phyloP scores from a whole-genome alignment of 2,329 filamentous ascomycete species.

The Aspergillus candidus region DNA sequence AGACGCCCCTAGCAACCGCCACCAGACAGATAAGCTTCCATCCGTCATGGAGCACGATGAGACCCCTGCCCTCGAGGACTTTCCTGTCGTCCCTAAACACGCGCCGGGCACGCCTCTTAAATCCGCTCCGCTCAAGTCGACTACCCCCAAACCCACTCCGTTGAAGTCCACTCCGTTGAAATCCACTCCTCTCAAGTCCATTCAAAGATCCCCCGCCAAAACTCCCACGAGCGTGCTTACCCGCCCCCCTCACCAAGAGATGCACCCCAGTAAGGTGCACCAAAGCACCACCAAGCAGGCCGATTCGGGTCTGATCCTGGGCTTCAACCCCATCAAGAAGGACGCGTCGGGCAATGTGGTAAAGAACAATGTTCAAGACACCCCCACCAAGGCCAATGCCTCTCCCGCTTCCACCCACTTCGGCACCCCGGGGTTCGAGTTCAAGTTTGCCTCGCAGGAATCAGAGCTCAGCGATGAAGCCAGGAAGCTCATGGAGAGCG shows the following conservation, averaged over 20 bases:
- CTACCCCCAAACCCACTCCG: too few relatives aligned
- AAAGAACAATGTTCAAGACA: slow-evolving; percentile 29
- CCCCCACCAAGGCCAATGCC: slow-evolving; percentile 38
- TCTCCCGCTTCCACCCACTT: slow-evolving; percentile 30
- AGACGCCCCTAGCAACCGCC: slow-evolving; percentile 5
- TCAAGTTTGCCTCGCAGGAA: slow-evolving; percentile 41
- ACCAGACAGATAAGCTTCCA: slow-evolving; percentile 29
- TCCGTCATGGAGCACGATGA: slow-evolving; percentile 46
- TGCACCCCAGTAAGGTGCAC: slow-evolving; percentile 84
- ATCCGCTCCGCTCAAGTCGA: slow-evolving; percentile 7
- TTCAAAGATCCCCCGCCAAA: slow-evolving; percentile 17
- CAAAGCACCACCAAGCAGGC: slow-evolving; percentile 66
- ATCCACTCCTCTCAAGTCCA: neutral
- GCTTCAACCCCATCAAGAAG: slow-evolving; percentile 68
- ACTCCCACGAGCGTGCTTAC: slow-evolving; percentile 51
- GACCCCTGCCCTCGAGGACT: slow-evolving; percentile 28
- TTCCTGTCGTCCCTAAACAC: slow-evolving; percentile 14
- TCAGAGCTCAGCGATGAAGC: slow-evolving; percentile 46
- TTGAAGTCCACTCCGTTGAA: too few relatives aligned
- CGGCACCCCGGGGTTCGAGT: slow-evolving; percentile 42
- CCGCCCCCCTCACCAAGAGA: slow-evolving; percentile 70
- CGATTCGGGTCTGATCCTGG: slow-evolving; percentile 73
- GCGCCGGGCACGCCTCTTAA: slow-evolving; percentile 19
- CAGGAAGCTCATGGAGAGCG: slow-evolving; percentile 56
- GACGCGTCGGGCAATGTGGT: slow-evolving; percentile 32